Base-by-base conservation (phyloP, 257 asterid species). In the Nicotiana knightiana region DNA sequence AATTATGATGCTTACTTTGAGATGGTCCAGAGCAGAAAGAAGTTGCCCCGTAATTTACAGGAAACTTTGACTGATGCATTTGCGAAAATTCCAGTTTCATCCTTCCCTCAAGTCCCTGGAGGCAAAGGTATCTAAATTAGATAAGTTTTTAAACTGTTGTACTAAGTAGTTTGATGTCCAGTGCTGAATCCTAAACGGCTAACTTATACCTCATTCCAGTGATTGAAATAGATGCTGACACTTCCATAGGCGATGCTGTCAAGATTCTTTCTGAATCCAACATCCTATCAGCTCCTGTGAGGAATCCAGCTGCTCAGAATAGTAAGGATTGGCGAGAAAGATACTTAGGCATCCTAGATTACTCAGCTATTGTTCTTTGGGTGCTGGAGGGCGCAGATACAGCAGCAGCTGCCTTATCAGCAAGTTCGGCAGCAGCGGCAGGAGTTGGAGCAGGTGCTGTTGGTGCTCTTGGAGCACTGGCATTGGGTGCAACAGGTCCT, bases 81-180 rank as follows among this genome's bases (percentile, higher is more conserved):
- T 58, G 88, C 95, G 0, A 85, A 82, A 71, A 90, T 93, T 64
- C 97, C 92, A 0, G 98, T 91, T 84, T 91, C 97, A 12, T 85
- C 94, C 43, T 96, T 96, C 86, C 98, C 98, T 2, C 87, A 85
- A 81, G 95, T 96, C 79, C 97, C 93, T 4, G 97, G 98, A 21
- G 97, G 98, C 83, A 94, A 90, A 90, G 97, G 99, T 93, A 57
- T 65, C n/a, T 3, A 10, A 53, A 13, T 10, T 51, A 46, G 7
- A 73, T 53, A 51, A 46, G 12, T 43, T 39, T 48, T 73, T 21
- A 46, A n/a, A 2, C 24, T 15, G 13, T 70, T 71, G 48, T 71
- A n/a, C 48, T 48, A 39, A 39, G 48, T 39, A 39, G 48, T 13
- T 73, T 48, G 39, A 48, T 48, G 28, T 73, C 62, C 24, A 26